Evolutionary conservation across 208 protist species (phyloP).

Genomic region (Acanthamoeba royreba): DNA sequence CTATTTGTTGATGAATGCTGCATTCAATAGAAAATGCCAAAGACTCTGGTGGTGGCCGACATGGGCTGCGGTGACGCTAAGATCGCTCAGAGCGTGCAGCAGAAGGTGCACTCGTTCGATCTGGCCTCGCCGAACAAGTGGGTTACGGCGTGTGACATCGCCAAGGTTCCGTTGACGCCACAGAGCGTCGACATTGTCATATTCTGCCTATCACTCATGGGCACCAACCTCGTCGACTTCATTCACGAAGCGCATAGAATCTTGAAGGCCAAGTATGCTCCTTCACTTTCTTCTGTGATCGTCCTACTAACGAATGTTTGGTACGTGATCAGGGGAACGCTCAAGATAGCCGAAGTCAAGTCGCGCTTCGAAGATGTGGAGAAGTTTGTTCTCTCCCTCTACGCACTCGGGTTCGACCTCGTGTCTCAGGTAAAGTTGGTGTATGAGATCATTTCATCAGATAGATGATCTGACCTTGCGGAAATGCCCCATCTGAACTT

Average conservation of each 20-base stretch:
- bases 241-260: conserved; percentile 90
- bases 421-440: conserved; percentile 49
- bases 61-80: conserved; percentile 94
- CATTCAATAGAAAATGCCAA: no score
- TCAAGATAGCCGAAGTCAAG: conserved; percentile 92
- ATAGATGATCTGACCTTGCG: no score
- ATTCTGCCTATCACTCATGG: conserved; percentile 94
- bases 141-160: conserved; percentile 89
- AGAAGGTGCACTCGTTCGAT: conserved; percentile 94
- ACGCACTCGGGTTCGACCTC: conserved; percentile 85
- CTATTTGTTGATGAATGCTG: conserved; percentile 49
- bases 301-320: no score
- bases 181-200: conserved; percentile 88
- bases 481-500: no score
- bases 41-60: conserved; percentile 87
- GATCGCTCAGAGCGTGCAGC: conserved; percentile 83
- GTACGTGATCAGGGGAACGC: no score
- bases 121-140: conserved; percentile 82
- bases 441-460: not conserved
- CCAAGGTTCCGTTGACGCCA: conserved; percentile 83
- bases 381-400: conserved; percentile 84
- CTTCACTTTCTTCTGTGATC: no score
- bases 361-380: conserved; percentile 85
- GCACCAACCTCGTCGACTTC: conserved; percentile 91
- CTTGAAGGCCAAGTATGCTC: conserved; percentile 76